Evolutionary conservation across 345 rosid genomes (phyloP).

Genomic region (Corchorus olitorius): DNA sequence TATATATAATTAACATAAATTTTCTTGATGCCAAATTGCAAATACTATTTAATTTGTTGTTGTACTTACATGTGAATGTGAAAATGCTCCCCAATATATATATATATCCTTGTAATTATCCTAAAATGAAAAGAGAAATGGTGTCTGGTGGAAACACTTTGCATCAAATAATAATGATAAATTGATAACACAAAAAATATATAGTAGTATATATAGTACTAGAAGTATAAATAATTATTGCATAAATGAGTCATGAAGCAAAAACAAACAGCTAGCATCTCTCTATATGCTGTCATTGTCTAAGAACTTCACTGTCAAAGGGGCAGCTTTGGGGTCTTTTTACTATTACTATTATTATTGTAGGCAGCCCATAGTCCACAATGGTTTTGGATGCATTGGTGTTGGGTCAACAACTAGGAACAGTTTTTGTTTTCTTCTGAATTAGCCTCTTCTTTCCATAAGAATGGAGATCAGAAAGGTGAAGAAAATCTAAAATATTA

Average conservation of each 20-base stretch:
- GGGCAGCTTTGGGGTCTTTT: neutral
- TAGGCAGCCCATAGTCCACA: slow-evolving; percentile 7
- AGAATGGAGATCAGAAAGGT: neutral
- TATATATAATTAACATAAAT: too few relatives aligned
- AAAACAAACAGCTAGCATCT: neutral
- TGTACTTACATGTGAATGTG: too few relatives aligned
- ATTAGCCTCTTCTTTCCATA: neutral
- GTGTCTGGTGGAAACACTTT: neutral
- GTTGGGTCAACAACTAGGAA: slow-evolving; percentile 31
- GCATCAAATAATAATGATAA: neutral
- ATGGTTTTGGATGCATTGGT: slow-evolving; percentile 31
- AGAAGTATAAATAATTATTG: neutral
- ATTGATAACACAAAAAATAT: neutral
- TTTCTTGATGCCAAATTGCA: too few relatives aligned
- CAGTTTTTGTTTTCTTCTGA: slow-evolving; percentile 23
- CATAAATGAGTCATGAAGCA: neutral
- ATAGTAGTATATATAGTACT: neutral
- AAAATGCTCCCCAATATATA: too few relatives aligned
- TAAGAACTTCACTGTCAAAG: slow-evolving; percentile 28
- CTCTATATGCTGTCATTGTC: slow-evolving; percentile 27
- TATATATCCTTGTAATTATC: neutral
- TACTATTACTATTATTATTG: neutral
- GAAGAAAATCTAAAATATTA: too few relatives aligned
- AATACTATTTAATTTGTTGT: too few relatives aligned
- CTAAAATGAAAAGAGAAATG: neutral